These are phyloP conservation scores for Fulvia fulva DNA, from an alignment of 2,329 filamentous ascomycete genomes.

Conservation along the genomic window DNA sequence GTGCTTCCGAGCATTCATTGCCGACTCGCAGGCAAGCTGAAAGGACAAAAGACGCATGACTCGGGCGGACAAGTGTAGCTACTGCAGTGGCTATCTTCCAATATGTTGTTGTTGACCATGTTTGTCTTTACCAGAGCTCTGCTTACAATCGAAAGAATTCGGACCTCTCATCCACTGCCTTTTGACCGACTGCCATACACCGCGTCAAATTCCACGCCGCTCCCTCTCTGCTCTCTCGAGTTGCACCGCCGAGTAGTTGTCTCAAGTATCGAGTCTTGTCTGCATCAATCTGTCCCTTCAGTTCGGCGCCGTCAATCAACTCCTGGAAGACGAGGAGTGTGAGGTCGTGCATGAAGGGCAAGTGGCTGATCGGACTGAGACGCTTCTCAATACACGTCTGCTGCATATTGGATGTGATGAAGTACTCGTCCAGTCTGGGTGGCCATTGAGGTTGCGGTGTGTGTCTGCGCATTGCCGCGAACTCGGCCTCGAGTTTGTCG, in stretches of 20 bases:
- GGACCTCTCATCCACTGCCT: conserved; percentile 8
- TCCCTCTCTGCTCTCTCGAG: conserved; percentile 17
- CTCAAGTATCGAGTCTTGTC: conserved; percentile 16
- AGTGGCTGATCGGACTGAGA: conserved; percentile 14
- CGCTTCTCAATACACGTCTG: conserved; percentile 20
- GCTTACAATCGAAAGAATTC: conserved; percentile 10
- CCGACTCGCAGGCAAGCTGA: not conserved
- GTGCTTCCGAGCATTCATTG: not conserved
- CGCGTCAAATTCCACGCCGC: conserved; percentile 23
- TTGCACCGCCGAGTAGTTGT: conserved; percentile 16
- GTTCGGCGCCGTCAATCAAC: conserved; percentile 20
- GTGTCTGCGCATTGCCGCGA: conserved; percentile 18
- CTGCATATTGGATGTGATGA: conserved; percentile 17
- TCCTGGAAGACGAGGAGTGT: conserved; percentile 21
- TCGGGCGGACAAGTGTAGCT: too few relatives aligned
- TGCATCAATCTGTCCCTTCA: conserved; percentile 13
- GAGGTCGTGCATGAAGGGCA: conserved; percentile 22
- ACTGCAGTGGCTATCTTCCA: too few relatives aligned
- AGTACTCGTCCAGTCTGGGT: conserved; percentile 18
- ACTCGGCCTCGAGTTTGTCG: conserved; percentile 21
- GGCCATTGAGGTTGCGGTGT: conserved; percentile 17
- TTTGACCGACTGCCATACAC: conserved; percentile 21
- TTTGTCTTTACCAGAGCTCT: too few relatives aligned
- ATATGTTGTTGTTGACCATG: too few relatives aligned
- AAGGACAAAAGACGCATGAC: too few relatives aligned